phyloP scores from a whole-genome alignment of 345 rosid genomes.

The Lepidium didymum region DNA sequence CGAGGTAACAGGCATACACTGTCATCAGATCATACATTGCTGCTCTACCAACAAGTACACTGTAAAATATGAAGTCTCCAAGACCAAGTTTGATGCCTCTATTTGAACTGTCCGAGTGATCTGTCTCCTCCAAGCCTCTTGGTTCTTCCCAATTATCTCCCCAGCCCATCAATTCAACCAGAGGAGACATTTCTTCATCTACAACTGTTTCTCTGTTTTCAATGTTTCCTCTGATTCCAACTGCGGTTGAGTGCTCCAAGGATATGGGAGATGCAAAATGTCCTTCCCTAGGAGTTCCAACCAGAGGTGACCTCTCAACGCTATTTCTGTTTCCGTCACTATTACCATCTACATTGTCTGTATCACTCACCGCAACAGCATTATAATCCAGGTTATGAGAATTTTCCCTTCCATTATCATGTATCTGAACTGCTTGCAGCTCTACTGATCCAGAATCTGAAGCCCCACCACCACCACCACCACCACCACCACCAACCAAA shows the following conservation, averaged over 20 bases:
- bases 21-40: slow-evolving; percentile 99
- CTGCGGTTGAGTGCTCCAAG: slow-evolving; percentile 42
- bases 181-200: slow-evolving; percentile 80
- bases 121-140: slow-evolving; percentile 22
- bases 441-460: slow-evolving; percentile 69
- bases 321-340: slow-evolving; percentile 33
- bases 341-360: slow-evolving; percentile 30
- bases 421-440: slow-evolving; percentile 51
- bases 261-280: slow-evolving; percentile 38
- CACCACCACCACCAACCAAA: slow-evolving; percentile 43
- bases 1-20: slow-evolving; percentile 93
- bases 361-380: slow-evolving; percentile 22
- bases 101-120: slow-evolving; percentile 24
- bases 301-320: slow-evolving; percentile 46
- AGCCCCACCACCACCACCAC: slow-evolving; percentile 39
- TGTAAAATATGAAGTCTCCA: slow-evolving; percentile 94
- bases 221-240: slow-evolving; percentile 37
- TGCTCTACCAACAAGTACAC: slow-evolving; percentile 98
- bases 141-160: slow-evolving; percentile 32
- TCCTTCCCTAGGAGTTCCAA: slow-evolving; percentile 36
- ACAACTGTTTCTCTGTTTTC: slow-evolving; percentile 19
- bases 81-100: slow-evolving; percentile 91
- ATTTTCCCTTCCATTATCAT: slow-evolving; percentile 31
- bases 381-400: slow-evolving; percentile 23
- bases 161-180: slow-evolving; percentile 51